Percentiles rank a stretch among this genome's conserved stretches.
Conservation (phyloP, 306 rosid species). For the Dalbergia cultrata region DNA sequence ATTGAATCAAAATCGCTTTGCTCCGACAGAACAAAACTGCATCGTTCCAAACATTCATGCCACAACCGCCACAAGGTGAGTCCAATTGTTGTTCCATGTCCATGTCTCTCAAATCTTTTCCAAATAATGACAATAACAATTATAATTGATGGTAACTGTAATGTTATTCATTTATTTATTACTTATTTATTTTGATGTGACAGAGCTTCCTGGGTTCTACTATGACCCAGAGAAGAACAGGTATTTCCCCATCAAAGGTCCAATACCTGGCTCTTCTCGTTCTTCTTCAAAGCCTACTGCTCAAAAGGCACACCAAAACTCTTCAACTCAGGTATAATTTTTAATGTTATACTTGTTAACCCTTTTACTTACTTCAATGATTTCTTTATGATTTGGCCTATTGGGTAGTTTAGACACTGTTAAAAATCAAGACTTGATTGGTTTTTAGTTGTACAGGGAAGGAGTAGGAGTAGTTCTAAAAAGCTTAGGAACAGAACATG, state of each 20-base stretch:
- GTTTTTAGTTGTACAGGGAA: slow-evolving; percentile 53
- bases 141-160: background rate
- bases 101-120: background rate
- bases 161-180: background rate
- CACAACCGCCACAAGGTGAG: slow-evolving; percentile 45
- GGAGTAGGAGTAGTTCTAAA: slow-evolving; percentile 38
- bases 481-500: slow-evolving; percentile 52
- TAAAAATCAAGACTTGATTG: slow-evolving; percentile 24
- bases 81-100: background rate
- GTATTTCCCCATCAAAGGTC: slow-evolving; percentile 83
- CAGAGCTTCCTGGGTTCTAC: slow-evolving; percentile 92
- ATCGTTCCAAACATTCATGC: slow-evolving; percentile 42
- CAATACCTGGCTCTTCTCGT: slow-evolving; percentile 76
- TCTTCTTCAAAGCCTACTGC: slow-evolving; percentile 47
- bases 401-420: background rate
- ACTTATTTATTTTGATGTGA: background rate
- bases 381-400: background rate
- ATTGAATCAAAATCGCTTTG: background rate
- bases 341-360: background rate
- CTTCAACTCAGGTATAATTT: slow-evolving; percentile 56
- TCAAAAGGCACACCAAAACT: slow-evolving; percentile 32
- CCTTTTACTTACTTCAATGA: background rate
- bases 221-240: slow-evolving; percentile 81
- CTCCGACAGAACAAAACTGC: background rate
- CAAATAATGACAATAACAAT: background rate